Conservation (phyloP, 768 basidiomycete species). For the Lentinus brumalis region DNA sequence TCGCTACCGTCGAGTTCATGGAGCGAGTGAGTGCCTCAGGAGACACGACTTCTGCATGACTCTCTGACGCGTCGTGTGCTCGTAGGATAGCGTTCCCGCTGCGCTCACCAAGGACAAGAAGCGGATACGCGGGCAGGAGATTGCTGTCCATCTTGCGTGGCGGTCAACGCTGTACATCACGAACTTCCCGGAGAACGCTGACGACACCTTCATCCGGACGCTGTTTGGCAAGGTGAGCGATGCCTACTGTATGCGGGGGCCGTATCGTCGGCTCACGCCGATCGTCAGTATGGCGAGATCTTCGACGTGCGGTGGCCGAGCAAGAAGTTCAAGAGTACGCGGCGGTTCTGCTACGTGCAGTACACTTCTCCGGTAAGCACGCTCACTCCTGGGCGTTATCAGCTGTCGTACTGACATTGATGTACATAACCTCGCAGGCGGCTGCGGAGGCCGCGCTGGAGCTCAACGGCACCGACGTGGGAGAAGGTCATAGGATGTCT, state of each 20-base stretch:
- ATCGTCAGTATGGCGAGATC: constrained; percentile 76
- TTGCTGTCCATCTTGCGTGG: constrained; percentile 90
- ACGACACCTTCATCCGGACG: constrained; percentile 73
- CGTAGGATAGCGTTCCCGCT: constrained; percentile 76
- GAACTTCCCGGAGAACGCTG: constrained; percentile 86
- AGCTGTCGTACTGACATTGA: neutral
- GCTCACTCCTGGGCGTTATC: neutral
- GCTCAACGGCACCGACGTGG: constrained; percentile 75
- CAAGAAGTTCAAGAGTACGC: constrained; percentile 89
- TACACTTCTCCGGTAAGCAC: constrained; percentile 76
- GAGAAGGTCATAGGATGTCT: constrained; percentile 64
- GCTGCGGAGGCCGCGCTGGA: constrained; percentile 79
- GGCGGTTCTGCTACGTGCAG: constrained; percentile 95
- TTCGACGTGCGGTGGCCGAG: constrained; percentile 98
- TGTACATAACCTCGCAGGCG: constrained; percentile 36
- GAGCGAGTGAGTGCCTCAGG: constrained; percentile 48
- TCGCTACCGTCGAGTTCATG: constrained; percentile 90
- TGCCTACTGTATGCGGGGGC: neutral
- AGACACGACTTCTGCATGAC: too few species aligned
- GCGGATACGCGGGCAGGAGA: constrained; percentile 70
- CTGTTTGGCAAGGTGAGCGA: constrained; percentile 74
- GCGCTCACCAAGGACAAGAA: constrained; percentile 97
- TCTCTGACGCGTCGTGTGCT: neutral
- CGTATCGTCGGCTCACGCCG: neutral
- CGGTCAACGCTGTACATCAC: constrained; percentile 93